These are phyloP conservation scores for Lumnitzera littorea DNA, from an alignment of 345 rosid species.

Conservation along the genomic window DNA sequence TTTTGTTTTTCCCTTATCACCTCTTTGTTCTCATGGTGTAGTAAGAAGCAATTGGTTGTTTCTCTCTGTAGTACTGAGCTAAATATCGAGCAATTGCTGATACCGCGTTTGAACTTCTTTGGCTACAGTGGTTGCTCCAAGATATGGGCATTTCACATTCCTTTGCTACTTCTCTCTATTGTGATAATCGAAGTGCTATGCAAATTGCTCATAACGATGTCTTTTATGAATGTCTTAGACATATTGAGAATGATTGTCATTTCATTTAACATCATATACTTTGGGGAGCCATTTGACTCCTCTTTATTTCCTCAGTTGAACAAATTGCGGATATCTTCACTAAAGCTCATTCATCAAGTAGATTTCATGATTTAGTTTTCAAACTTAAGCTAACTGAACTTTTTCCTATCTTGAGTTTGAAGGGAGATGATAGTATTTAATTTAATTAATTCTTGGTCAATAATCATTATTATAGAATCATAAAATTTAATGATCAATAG, in stretches of 20 bases:
- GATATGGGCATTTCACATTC: neutral
- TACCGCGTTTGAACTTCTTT: neutral
- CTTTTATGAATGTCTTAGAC: neutral
- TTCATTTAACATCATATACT: neutral
- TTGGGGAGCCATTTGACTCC: neutral
- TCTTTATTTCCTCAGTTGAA: too few relatives aligned
- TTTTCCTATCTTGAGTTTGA: too few relatives aligned
- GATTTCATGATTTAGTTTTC: too few relatives aligned
- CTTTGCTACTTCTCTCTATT: neutral
- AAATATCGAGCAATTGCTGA: neutral
- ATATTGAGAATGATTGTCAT: conserved; percentile 2
- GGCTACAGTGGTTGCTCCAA: neutral
- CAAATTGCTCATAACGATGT: conserved; percentile 4
- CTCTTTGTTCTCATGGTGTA: neutral
- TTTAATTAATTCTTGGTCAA: too few relatives aligned
- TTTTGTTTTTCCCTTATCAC: too few relatives aligned
- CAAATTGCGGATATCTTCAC: too few relatives aligned
- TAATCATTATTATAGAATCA: too few relatives aligned
- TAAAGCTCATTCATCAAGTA: too few relatives aligned
- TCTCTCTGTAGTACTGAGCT: neutral
- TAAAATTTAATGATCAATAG: too few relatives aligned
- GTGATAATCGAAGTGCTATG: neutral
- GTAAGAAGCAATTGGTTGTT: neutral
- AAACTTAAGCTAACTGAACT: too few relatives aligned
- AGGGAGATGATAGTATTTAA: too few relatives aligned